Base-by-base conservation (phyloP, 179 eudicot species). In the Gypsophila paniculata region DNA sequence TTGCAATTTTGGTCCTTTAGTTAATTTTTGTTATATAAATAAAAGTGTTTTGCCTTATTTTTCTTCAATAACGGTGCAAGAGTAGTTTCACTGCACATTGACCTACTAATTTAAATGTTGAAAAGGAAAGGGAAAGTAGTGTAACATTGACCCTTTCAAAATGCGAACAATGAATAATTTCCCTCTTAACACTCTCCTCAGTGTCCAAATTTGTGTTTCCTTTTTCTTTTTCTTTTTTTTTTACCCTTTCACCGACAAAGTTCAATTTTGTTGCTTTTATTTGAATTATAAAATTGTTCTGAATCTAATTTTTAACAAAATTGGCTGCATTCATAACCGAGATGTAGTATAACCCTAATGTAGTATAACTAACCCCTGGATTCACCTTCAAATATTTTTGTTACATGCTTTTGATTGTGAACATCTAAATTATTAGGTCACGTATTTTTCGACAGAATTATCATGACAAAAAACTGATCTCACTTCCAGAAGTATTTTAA, bases 361-460 rank as follows among this genome's bases (percentile, higher is more conserved):
- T n/a, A n/a, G n/a, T n/a, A n/a, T n/a, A n/a, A n/a, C n/a, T n/a
- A 42, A 69, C 5, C 64, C 34, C 2, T 39, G 18, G 57, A 71
- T 23, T 59, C 25, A n/a, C 11, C 0, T 44, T 53, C 55, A 69
- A 49, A 19, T 32, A 70, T 29, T 51, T 19, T 70, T 15, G 9
- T 21, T 71, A 46, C 42, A 42, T 61, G 58, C 22, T 54, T 69
- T 69, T 36, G 63, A 54, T 8, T 18, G 21, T 29, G 22, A 49
- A 51, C 53, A 14, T 58, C 15, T 57, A 2, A 29, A 39, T 39
- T n/a, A 70, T 39, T 71, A 17, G 23, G 5, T 17, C 13, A 42
- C 29, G 2, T 23, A 7, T 22, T 64, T 65, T 22, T 38, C 6
- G 63, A 44, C 38, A 38, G 61, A 19, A 64, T 64, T 5, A 38